Base-by-base conservation (phyloP, 1,139 yeast genomes). In the Blastobotrys serpentis region DNA sequence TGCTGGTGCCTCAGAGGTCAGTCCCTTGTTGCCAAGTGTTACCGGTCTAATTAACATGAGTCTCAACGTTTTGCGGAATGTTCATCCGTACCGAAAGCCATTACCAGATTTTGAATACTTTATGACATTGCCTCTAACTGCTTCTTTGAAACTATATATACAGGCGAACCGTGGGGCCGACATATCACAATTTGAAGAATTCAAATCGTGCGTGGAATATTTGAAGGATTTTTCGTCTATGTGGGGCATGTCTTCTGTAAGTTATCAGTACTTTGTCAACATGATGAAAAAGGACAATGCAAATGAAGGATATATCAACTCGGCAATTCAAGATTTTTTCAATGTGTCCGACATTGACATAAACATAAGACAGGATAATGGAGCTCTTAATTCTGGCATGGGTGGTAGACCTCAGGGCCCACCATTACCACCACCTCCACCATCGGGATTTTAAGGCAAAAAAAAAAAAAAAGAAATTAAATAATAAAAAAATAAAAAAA, bases 21-120 rank as follows among this genome's bases (percentile, higher is more conserved):
- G 44, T 21, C 38, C 36, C 7, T 34, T 46, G 13, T 39, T 47
- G 7, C 48, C 48, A 11, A 11, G 47, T 16, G 48, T 51, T 6
- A 45, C 37, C 10, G 37, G 42, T 3, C 39, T 52, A 14, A 52
- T 52, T 7, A 33, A 29, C 23, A 26, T 51, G 36, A 29, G 54
- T 25, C 30, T 51, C 19, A 46, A 39, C 29, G 48, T 52, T 5
- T 32, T 39, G 30, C 36, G 49, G 8, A 30, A 46, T 30, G 47
- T 39, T 37, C 39, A 30, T 36, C 17, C 48, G n/a, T 33, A 42
- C 18, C 36, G 39, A 11, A 46, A 51, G 19, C 25, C 55, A 6
- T 43, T 52, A 16, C 54, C 56, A 10, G 49, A 50, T 11, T 53
- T 53, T 41, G 56, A 53, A 33, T 53, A 53, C 39, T 52, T 36